Evolutionary conservation across 768 basidiomycete genomes (phyloP), one percentile per base, ranked within the genome.

Genomic region (Rhizopogon vesiculosus): DNA sequence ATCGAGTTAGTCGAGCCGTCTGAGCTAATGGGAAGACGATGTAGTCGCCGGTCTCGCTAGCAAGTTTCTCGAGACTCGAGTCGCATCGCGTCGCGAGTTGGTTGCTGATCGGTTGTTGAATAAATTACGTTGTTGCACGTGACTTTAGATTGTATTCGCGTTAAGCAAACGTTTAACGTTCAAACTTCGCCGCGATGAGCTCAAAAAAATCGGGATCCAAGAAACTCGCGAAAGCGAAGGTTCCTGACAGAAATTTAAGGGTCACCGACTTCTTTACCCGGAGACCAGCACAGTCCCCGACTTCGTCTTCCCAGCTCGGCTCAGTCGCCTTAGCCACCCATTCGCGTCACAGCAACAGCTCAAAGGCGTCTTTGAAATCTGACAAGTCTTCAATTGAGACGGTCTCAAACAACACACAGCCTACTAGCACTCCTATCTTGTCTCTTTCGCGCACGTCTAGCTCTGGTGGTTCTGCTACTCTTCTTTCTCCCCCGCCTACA

Each of bases 181-280:
- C 5, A 13, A 38, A 3, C 8, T 49, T 49, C 35, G 16, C 35
- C 35, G 48, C 48, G 19, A 44, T 40, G 48, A 50, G 31, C 18
- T 42, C 19, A 54, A 51, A 48, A 65, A 74, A 67, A 56, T 57
- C 41, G 9, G 35, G 35, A 13, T 56, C 41, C 35, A 38, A 38
- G 56, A 59, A 66, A 51, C 8, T 19, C 15, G 33, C 35, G 35
- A 49, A 49, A 56, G 46, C 59, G 49, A 58, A 57, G 25, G 44
- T 54, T 9, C 53, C 49, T 7, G 64, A 64, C 57, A 64, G 56
- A 40, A 72, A 57, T 49, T 25, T 16, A 22, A 49, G 35, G 28
- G 52, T 84, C 25, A 79, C 78, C 7, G 74, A 79, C 40, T 84
- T 78, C 61, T 83, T 83, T 54, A 29, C 66, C 39, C 74, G 71